Conservation (phyloP, 495 filamentous ascomycete genomes). For the Bryoglossum gracile region DNA sequence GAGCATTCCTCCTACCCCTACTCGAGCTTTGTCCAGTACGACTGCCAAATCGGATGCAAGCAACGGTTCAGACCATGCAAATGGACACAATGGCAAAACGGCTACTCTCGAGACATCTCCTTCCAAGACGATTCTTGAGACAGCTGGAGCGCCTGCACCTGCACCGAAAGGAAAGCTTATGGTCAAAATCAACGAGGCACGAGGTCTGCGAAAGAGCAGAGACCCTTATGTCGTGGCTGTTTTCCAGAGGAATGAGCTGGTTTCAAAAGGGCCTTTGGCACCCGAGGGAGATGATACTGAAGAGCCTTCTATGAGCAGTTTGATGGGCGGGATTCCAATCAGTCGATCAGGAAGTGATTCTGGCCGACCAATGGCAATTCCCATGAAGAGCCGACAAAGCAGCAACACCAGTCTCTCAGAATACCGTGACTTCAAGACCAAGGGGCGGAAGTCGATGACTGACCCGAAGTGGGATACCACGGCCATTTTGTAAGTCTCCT, state of each 20-base stretch:
- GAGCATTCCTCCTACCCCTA: slow-evolving; percentile 85
- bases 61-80: slow-evolving; percentile 27
- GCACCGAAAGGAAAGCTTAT: slow-evolving; percentile 80
- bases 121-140: slow-evolving; percentile 30
- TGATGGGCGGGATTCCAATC: slow-evolving; percentile 54
- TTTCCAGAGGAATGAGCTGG: slow-evolving; percentile 93
- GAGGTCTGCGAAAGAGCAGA: slow-evolving; percentile 69
- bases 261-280: slow-evolving; percentile 71
- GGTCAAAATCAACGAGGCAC: slow-evolving; percentile 78
- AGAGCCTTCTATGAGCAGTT: slow-evolving; percentile 32
- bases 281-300: slow-evolving; percentile 44
- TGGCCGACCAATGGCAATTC: slow-evolving; percentile 84
- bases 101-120: slow-evolving; percentile 30
- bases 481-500: slow-evolving; percentile 73
- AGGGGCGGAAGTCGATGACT: slow-evolving; percentile 56
- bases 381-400: slow-evolving; percentile 90
- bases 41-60: slow-evolving; percentile 34
- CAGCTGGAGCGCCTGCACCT: slow-evolving; percentile 52
- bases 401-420: slow-evolving; percentile 81
- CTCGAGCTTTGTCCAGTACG: slow-evolving; percentile 70
- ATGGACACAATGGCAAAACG: slow-evolving; percentile 27
- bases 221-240: slow-evolving; percentile 95
- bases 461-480: slow-evolving; percentile 95
- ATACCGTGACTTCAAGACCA: slow-evolving; percentile 57
- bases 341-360: slow-evolving; percentile 63